These are phyloP conservation scores for Proliferodiscus dingleyae DNA, from an alignment of 2,329 filamentous ascomycete species.

Conservation along the genomic window DNA sequence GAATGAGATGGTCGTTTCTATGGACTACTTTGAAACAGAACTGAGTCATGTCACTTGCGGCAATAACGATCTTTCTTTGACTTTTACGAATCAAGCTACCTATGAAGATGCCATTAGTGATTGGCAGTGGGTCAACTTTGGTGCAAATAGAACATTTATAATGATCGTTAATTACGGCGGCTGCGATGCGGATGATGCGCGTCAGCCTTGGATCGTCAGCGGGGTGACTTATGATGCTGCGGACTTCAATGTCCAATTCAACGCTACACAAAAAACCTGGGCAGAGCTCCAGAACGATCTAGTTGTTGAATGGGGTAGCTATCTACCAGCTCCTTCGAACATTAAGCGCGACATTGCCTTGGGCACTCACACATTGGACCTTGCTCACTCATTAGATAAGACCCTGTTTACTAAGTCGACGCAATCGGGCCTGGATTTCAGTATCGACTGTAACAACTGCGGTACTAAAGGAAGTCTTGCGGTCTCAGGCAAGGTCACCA, in stretches of 20 bases:
- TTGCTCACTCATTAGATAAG: background rate
- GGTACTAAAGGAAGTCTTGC: constrained; percentile 1
- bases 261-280: constrained; percentile 4
- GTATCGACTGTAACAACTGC: constrained; percentile 7
- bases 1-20: constrained; percentile 7
- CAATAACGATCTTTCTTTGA: constrained; percentile 2
- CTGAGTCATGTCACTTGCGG: constrained; percentile 1
- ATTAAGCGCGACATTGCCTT: background rate
- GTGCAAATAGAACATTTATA: constrained; percentile 2
- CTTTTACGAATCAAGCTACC: constrained; percentile 2
- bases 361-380: background rate
- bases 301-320: constrained; percentile 5
- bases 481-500: constrained; percentile 1
- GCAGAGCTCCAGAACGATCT: constrained; percentile 1
- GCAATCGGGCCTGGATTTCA: background rate
- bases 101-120: constrained; percentile 4
- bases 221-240: background rate
- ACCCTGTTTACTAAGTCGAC: background rate
- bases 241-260: constrained; percentile 6
- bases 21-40: constrained; percentile 7
- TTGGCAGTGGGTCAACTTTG: constrained; percentile 10
- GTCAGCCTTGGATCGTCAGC: constrained; percentile 7
- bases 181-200: background rate
- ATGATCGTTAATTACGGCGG: constrained; percentile 10
- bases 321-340: background rate